A percentile compares a stretch with the other conserved stretches of the same genome.
Conservation (phyloP, 1,284 basidiomycete genomes). For the Takashimella tepidaria region DNA sequence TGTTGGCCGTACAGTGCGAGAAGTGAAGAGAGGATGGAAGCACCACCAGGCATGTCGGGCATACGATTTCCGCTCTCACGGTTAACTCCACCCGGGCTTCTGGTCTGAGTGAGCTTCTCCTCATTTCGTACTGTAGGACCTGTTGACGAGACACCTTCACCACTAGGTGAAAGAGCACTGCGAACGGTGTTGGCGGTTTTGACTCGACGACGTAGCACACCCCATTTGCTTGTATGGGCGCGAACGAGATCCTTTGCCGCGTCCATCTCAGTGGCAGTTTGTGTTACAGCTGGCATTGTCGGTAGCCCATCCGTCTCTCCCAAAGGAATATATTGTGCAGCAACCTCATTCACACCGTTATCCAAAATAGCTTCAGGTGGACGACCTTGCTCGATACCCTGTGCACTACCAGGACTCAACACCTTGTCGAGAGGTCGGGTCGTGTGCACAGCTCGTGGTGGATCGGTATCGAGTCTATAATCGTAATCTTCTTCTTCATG, state of each 20-base stretch:
- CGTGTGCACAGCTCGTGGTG: constrained; percentile 12
- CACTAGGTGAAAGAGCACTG: constrained; percentile 3
- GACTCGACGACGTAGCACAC: constrained; percentile 40
- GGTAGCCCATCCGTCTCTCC: constrained; percentile 50
- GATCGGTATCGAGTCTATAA: constrained; percentile 42
- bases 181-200: not conserved
- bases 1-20: constrained; percentile 41
- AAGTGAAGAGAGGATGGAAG: constrained; percentile 41
- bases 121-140: not conserved
- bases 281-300: constrained; percentile 25
- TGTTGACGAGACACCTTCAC: not conserved
- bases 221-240: constrained; percentile 45
- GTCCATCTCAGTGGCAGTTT: constrained; percentile 16
- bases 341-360: constrained; percentile 29
- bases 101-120: constrained; percentile 3
- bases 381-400: constrained; percentile 8
- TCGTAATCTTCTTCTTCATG: constrained; percentile 43
- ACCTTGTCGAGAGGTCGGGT: constrained; percentile 7
- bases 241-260: constrained; percentile 46
- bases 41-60: constrained; percentile 25
- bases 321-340: constrained; percentile 44
- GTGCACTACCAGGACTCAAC: not conserved
- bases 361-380: constrained; percentile 22
- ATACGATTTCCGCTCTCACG: constrained; percentile 8
- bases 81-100: constrained; percentile 7